Evolutionary conservation across 139 green algal species (phyloP), one percentile per base, ranked within the genome.

Genomic region (Coelastrella sp.): DNA sequence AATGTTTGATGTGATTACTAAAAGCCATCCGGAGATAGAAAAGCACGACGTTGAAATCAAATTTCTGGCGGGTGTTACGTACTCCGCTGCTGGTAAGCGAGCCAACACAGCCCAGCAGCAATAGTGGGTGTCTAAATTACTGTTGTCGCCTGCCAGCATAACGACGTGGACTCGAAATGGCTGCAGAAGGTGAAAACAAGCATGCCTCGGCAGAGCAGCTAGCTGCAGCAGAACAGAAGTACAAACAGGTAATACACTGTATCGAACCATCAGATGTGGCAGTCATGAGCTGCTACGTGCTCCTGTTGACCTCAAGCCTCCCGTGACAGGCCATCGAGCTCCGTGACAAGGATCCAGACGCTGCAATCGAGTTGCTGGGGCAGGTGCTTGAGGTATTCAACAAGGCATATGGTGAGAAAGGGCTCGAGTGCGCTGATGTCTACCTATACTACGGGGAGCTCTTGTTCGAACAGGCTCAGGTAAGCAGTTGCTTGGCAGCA

Each of bases 391-490:
- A 91, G 25, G 73, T 88, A 3, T 87, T 86, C 25, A 91, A 84
- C 68, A 93, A 92, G 84, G 56, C 84, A 5, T 93, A 92, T 66
- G 87, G 89, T 4, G 82, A 90, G 60, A 90, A 84, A 6, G 90
- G 79, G 0, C 25, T 91, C 0, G 89, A 93, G 19, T 92, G 87
- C 78, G 89, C 91, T 11, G 81, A 92, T 20, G 73, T 68, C 6
- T 93, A 95, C 91, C 57, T 95, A 59, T 90, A 90, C 78, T 95
- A 95, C 27, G 93, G 93, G 20, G 82, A 93, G 60, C 72, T 88
- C 4, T 78, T 95, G 60, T 94, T 87, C 20, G 92, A 94, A 85
- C 85, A 92, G 14, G 89, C 91, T 10, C 87, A 92, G 87, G 86
- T 85, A 73, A 24, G 61, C n/a, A 78, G 63, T 70, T 70, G 63